Base-by-base conservation (phyloP, 306 rosid species). In the Inga laurina region DNA sequence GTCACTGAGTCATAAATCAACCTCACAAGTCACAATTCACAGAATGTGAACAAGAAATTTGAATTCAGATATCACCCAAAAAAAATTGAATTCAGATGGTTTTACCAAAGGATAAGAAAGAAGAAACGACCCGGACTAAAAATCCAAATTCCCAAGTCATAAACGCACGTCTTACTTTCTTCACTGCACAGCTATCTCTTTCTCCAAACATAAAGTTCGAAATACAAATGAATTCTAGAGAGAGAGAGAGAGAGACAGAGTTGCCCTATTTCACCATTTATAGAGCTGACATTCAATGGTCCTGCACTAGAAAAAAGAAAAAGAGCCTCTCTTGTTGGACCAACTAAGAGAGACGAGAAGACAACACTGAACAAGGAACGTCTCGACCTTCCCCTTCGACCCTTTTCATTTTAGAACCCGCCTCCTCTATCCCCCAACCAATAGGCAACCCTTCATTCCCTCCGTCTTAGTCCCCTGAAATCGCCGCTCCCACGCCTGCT, bases 201-300 rank as follows among this genome's bases (percentile, higher is more conserved):
- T 79, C 71, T 87, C 80, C 11, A 48, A 41, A 78, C 46, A 78
- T 61, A 70, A 27, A 65, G 46, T 22, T 24, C 43, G 76, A 79
- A 57, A 34, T 34, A 73, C 30, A 59, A 37, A 37, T 14, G 51
- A 34, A 34, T 34, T 2, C 2, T 32, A 59, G 65, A 34, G 35
- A 57, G 51, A 52, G 68, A 27, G 67, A 61, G 67, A 45, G 1
- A 27, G 30, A 27, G 30, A 27, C 30, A 27, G 30, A 27, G 30
- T 27, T 27, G 30, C 94, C 97, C 89, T 87, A 65, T 30, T 90
- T 91, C 87, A 91, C 98, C 97, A 93, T 91, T 94, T 85, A 89
- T 86, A 85, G 79, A 57, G 69, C 79, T 79, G 90, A 64, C 85
- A 86, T 85, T 79, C 76, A 83, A 86, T 89, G 84, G 77, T 13